These are phyloP conservation scores for Fusarium sp. DNA, from an alignment of 2,329 filamentous ascomycete species.

Conservation along the genomic window DNA sequence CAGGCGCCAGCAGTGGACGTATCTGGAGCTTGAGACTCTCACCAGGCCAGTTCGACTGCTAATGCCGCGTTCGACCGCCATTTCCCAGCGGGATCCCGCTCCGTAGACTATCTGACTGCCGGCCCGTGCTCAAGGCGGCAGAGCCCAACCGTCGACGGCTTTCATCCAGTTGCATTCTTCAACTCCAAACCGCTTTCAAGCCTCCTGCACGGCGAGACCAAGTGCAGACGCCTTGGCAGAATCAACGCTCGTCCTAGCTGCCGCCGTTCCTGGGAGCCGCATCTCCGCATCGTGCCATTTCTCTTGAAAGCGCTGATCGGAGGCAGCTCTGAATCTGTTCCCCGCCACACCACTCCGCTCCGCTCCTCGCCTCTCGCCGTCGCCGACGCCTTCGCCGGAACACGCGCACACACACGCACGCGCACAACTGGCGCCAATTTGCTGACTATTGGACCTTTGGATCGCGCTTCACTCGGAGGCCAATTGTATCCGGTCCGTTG, in stretches of 20 bases:
- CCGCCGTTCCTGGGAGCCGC: conserved; percentile 14
- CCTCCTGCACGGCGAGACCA: conserved; percentile 26
- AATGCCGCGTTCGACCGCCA: conserved; percentile 25
- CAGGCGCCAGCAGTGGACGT: conserved; percentile 23
- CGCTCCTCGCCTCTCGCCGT: conserved; percentile 31
- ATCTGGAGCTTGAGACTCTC: conserved; percentile 1
- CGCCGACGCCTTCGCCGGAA: conserved; percentile 36
- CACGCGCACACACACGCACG: conserved; percentile 12
- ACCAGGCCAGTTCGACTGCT: conserved; percentile 1
- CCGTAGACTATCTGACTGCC: conserved; percentile 3
- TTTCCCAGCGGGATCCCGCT: conserved; percentile 10
- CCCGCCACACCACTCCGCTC: conserved; percentile 26
- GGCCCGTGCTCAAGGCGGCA: conserved; percentile 5
- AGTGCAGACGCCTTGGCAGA: conserved; percentile 6
- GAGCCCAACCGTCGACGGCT: conserved; percentile 8
- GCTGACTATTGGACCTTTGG: conserved; percentile 6
- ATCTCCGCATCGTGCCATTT: conserved; percentile 18
- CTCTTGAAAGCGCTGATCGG: conserved; percentile 20
- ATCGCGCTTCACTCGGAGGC: conserved; percentile 24
- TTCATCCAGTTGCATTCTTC: conserved; percentile 3
- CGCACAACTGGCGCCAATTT: neutral
- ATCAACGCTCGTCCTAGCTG: neutral
- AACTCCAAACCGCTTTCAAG: conserved; percentile 20
- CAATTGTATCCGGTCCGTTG: conserved; percentile 24
- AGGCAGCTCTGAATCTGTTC: conserved; percentile 26